Base-by-base conservation (phyloP, 2,329 filamentous ascomycete species). In the Aspergillus uvarum region DNA sequence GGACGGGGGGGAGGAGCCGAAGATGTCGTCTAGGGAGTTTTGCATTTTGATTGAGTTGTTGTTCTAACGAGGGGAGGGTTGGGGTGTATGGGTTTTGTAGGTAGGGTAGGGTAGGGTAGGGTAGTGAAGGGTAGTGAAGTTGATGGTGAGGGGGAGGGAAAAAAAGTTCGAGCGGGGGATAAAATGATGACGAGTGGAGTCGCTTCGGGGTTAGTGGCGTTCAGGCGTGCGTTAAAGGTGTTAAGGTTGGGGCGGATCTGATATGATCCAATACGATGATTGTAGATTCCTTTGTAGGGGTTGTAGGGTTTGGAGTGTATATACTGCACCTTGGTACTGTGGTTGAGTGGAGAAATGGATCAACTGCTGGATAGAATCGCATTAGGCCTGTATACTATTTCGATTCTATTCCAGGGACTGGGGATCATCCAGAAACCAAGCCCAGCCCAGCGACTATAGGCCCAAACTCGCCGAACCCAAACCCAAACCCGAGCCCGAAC, bases 11-110 rank as follows among this genome's bases (percentile, higher is more conserved):
- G 76, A 77, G 31, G 76, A 75, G 60, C 75, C 75, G 64, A 79
- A 79, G 66, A 79, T 76, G 59, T 78, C 76, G 61, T 78, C 76
- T 12, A 78, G 70, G 5, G 70, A 68, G 48, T 56, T 38, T 48
- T 54, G 21, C 11, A 64, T 64, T 42, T 60, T 47, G 59, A 59
- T 56, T 44, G 16, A 31, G 19, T 56, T 7, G 24, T 50, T 50
- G 32, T 48, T 22, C 22, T 22, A 22, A 3, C 4, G 22, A 22
- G 14, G 7, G 5, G 48, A 29, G 26, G 2, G 26, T 29, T 56
- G 16, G 26, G 54, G 12, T 47, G 54, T 32, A 47, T 54, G 51
- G 24, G 47, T 29, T 21, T 16, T 22, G 24, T 38, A 3, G 21
- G 8, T 50, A 21, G 47, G 29, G 12, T 56, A n/a, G 14, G 22